Conservation (phyloP, 495 filamentous ascomycete genomes). For the Penicillium roqueforti region DNA sequence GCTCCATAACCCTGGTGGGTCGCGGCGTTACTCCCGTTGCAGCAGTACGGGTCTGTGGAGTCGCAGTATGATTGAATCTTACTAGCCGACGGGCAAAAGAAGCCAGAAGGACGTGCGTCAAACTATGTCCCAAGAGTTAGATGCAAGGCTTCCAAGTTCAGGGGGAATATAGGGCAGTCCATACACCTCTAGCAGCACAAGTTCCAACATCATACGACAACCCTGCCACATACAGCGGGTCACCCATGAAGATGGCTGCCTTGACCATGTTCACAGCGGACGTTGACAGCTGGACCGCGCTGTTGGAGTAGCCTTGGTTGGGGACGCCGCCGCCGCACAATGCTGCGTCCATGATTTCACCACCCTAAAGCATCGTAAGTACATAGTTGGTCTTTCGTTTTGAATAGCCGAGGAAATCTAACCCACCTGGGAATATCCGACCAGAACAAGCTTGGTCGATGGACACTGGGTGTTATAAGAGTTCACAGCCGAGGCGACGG, state of each 20-base stretch:
- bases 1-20: slow-evolving; percentile 56
- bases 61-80: slow-evolving; percentile 62
- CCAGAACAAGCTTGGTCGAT: slow-evolving; percentile 52
- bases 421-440: slow-evolving; percentile 58
- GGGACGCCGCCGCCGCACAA: slow-evolving; percentile 57
- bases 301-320: slow-evolving; percentile 47
- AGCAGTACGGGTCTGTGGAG: slow-evolving; percentile 59
- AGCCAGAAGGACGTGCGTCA: slow-evolving; percentile 52
- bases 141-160: neutral
- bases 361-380: slow-evolving; percentile 40
- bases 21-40: slow-evolving; percentile 53
- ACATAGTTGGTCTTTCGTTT: neutral
- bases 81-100: slow-evolving; percentile 46
- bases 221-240: slow-evolving; percentile 50
- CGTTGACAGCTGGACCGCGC: slow-evolving; percentile 43
- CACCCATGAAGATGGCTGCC: slow-evolving; percentile 61
- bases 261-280: slow-evolving; percentile 49
- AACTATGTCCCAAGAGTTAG: slow-evolving; percentile 38
- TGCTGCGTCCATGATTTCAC: slow-evolving; percentile 60
- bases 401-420: neutral
- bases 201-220: slow-evolving; percentile 59
- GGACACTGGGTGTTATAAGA: slow-evolving; percentile 52
- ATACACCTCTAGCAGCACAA: slow-evolving; percentile 52
- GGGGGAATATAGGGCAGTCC: slow-evolving; percentile 19
- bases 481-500: slow-evolving; percentile 53